Evolutionary conservation across 2,329 filamentous ascomycete species (phyloP).

Genomic region (Plectosphaerella plurivora): DNA sequence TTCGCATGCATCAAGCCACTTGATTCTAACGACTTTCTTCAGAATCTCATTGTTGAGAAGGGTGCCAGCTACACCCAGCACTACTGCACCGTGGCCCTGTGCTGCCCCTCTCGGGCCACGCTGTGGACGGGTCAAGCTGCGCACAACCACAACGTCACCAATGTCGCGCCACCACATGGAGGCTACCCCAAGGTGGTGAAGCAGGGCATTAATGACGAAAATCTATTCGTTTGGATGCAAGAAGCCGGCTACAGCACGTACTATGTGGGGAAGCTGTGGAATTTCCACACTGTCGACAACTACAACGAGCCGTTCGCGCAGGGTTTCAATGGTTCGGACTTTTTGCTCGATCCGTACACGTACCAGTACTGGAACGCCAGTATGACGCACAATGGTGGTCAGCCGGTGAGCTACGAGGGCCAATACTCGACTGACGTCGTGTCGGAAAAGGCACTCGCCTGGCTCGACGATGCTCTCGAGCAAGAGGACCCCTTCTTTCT

Average conservation of each 20-base stretch:
- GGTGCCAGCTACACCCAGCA: constrained; percentile 20
- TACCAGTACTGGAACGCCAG: constrained; percentile 64
- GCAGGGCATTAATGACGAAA: constrained; percentile 42
- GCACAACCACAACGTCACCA: constrained; percentile 19
- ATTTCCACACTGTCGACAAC: constrained; percentile 40
- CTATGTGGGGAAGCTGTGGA: constrained; percentile 50
- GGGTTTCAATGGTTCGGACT: constrained; percentile 51
- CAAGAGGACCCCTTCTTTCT: constrained; percentile 48
- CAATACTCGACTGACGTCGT: constrained; percentile 50
- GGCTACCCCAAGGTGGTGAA: constrained; percentile 44
- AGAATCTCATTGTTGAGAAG: constrained; percentile 15
- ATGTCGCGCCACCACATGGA: constrained; percentile 10
- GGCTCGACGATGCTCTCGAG: constrained; percentile 45
- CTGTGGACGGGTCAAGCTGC: constrained; percentile 18
- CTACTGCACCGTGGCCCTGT: constrained; percentile 20
- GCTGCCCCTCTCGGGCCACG: constrained; percentile 19
- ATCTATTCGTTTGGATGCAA: constrained; percentile 47
- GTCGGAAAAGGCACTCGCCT: constrained; percentile 42
- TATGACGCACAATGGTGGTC: constrained; percentile 4
- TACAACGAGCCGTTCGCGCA: constrained; percentile 44
- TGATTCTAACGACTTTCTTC: constrained; percentile 6
- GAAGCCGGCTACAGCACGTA: constrained; percentile 46
- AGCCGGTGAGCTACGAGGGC: constrained; percentile 46
- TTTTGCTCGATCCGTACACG: constrained; percentile 61
- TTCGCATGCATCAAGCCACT: not conserved